Evolutionary conservation across 1,284 basidiomycete species (phyloP).

Genomic region (Ustilago shanxiensis): DNA sequence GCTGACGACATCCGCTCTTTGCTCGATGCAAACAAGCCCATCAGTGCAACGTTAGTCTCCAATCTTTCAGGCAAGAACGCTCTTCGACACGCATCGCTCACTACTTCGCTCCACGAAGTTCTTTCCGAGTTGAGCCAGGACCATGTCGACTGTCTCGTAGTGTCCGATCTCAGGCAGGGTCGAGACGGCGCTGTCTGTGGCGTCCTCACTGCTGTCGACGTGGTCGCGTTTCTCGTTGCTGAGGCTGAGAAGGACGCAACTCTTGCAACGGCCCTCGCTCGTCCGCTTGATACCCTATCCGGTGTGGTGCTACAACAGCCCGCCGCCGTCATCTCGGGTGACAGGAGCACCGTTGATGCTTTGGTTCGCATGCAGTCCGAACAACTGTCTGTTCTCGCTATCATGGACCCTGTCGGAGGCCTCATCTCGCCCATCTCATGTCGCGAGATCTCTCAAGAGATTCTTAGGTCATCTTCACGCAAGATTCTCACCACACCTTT

Average conservation of each 20-base stretch:
- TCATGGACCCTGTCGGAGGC: slow-evolving; percentile 42
- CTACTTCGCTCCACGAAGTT: slow-evolving; percentile 19
- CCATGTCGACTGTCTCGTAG: slow-evolving; percentile 30
- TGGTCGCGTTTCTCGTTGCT: slow-evolving; percentile 32
- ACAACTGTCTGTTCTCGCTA: slow-evolving; percentile 30
- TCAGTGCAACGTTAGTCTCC: slow-evolving; percentile 29
- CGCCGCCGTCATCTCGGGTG: slow-evolving; percentile 38
- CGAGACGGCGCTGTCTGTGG: slow-evolving; percentile 37
- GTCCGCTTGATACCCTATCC: slow-evolving; percentile 19
- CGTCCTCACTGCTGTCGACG: slow-evolving; percentile 36
- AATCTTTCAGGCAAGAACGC: slow-evolving; percentile 36
- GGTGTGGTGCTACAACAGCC: slow-evolving; percentile 22
- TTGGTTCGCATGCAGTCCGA: slow-evolving; percentile 47
- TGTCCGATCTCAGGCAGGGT: slow-evolving; percentile 14
- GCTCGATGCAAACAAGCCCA: slow-evolving; percentile 11
- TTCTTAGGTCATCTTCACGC: slow-evolving; percentile 36
- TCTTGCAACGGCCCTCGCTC: slow-evolving; percentile 21
- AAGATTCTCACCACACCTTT: slow-evolving; percentile 51
- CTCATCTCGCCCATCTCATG: slow-evolving; percentile 48
- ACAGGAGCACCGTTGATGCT: slow-evolving; percentile 46
- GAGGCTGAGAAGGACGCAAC: slow-evolving; percentile 28
- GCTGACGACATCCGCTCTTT: slow-evolving; percentile 13
- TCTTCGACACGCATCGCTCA: slow-evolving; percentile 29
- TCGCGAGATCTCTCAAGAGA: slow-evolving; percentile 41
- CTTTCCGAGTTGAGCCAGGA: slow-evolving; percentile 23